Conservation (phyloP, 306 rosid genomes). For the Casuarina cunninghamiana region DNA sequence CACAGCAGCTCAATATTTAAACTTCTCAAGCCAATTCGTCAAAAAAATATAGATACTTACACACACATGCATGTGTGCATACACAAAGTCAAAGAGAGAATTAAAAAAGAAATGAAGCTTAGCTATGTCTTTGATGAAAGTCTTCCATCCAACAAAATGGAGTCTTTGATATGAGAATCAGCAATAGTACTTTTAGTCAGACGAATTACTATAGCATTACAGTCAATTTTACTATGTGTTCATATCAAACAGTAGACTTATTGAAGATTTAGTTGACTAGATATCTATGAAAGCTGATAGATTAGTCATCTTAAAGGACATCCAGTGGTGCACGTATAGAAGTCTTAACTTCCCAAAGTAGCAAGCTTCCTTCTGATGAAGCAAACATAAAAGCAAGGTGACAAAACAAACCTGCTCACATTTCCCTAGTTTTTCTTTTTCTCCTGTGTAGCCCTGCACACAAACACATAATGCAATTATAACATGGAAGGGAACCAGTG, state of each 20-base stretch:
- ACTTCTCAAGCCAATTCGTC: neutral
- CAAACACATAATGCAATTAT: constrained; percentile 29
- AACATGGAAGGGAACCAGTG: constrained; percentile 25
- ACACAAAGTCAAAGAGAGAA: neutral
- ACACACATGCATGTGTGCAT: neutral
- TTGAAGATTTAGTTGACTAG: too few relatives aligned
- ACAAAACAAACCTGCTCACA: constrained; percentile 78
- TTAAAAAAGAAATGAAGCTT: neutral
- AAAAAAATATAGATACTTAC: neutral
- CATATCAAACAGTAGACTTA: neutral
- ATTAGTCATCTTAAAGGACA: neutral
- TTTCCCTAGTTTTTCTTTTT: constrained; percentile 83
- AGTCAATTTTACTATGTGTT: neutral
- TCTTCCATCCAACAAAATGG: neutral
- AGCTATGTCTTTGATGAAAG: neutral
- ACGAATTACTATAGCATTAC: neutral
- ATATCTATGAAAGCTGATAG: neutral
- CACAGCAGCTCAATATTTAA: neutral
- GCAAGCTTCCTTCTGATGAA: neutral
- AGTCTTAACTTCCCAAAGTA: neutral
- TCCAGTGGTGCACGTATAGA: neutral
- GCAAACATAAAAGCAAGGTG: neutral
- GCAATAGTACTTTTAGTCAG: neutral
- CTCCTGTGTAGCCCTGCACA: constrained; percentile 76
- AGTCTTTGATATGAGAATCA: neutral